These are phyloP conservation scores for Aspergillaceae sp. DNA, from an alignment of 2,329 filamentous ascomycete species.

Conservation along the genomic window DNA sequence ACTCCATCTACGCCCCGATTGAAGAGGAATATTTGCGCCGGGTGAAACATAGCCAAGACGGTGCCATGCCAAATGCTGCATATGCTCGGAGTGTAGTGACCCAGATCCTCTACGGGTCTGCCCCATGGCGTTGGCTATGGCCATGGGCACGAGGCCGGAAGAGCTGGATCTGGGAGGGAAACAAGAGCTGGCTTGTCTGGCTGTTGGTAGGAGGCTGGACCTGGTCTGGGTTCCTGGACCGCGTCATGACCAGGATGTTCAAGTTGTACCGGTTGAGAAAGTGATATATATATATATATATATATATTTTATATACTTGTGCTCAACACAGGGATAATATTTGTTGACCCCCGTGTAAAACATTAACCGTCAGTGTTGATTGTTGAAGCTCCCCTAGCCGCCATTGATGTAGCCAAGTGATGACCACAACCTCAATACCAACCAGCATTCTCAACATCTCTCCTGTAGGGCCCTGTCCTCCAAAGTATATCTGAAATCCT, in stretches of 20 bases:
- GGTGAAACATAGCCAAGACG: constrained; percentile 46
- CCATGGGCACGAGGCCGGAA: constrained; percentile 30
- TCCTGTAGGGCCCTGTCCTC: too few relatives aligned
- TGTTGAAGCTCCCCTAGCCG: too few relatives aligned
- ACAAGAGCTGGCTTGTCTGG: constrained; percentile 45
- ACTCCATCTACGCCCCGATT: constrained; percentile 46
- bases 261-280: constrained; percentile 39
- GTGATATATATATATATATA: not conserved
- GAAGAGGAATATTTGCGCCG: constrained; percentile 44
- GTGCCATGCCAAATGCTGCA: constrained; percentile 42
- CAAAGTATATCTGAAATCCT: too few relatives aligned
- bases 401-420: too few relatives aligned
- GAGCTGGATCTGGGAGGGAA: constrained; percentile 43
- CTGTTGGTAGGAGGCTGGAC: constrained; percentile 43
- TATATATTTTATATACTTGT: not conserved
- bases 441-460: too few relatives aligned
- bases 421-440: too few relatives aligned
- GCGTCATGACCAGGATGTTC: constrained; percentile 44
- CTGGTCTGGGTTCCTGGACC: constrained; percentile 30
- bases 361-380: constrained; percentile 8
- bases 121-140: constrained; percentile 45
- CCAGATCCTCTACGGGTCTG: constrained; percentile 42
- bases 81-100: constrained; percentile 50
- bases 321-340: not conserved
- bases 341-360: constrained; percentile 9